Conservation (phyloP, 2,329 filamentous ascomycete genomes). For the Xylaria polymorpha region DNA sequence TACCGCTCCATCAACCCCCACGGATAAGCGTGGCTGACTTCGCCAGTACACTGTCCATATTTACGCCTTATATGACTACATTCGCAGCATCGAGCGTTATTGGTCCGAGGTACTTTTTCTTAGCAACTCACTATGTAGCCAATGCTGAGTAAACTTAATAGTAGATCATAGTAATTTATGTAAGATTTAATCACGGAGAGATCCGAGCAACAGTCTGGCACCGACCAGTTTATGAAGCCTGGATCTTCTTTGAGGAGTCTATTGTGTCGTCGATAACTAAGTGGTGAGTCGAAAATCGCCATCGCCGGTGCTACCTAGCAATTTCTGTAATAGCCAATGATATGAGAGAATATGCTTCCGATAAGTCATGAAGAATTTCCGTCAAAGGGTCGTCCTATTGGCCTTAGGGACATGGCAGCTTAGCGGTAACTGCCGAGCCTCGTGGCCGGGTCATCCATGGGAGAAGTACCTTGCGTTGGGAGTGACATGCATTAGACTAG, state of each 20-base stretch:
- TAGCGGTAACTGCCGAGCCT: slow-evolving; percentile 28
- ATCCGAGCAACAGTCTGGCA: not conserved
- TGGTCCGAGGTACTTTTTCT: not conserved
- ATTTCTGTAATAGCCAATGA: slow-evolving; percentile 18
- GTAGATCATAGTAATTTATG: not conserved
- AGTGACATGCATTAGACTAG: slow-evolving; percentile 29
- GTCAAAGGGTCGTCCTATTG: slow-evolving; percentile 8
- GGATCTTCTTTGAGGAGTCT: not conserved
- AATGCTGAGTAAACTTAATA: not conserved
- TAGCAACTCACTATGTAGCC: no score
- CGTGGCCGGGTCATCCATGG: slow-evolving; percentile 8
- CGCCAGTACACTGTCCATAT: not conserved
- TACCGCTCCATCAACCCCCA: not conserved
- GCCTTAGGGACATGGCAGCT: not conserved
- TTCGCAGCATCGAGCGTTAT: not conserved
- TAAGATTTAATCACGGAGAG: not conserved
- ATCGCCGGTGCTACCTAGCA: slow-evolving; percentile 10
- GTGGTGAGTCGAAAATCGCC: not conserved
- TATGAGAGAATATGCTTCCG: not conserved
- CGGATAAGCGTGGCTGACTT: no score
- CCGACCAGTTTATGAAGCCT: not conserved
- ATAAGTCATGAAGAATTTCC: slow-evolving; percentile 19
- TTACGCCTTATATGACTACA: not conserved
- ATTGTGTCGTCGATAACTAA: not conserved
- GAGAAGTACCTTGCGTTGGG: slow-evolving; percentile 36